Evolutionary conservation across 371 early-diverging fungal genomes (phyloP).

Genomic region (Mucor racemosus): DNA sequence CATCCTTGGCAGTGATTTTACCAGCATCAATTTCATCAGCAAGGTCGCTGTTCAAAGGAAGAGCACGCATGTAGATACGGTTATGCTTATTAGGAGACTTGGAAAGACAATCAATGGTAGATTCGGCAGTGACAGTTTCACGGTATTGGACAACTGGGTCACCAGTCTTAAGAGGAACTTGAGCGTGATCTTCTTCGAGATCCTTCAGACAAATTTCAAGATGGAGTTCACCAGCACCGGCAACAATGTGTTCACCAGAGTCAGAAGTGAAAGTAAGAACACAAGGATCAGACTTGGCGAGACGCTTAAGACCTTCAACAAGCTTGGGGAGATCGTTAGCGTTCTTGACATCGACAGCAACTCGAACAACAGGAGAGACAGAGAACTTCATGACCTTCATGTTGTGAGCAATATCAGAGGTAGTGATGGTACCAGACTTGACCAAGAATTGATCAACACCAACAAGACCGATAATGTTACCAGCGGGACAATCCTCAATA

Average conservation of each 20-base stretch:
- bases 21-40: slow-evolving; percentile 87
- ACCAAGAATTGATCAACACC: slow-evolving; percentile 99
- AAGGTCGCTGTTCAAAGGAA: slow-evolving; percentile 90
- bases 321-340: slow-evolving; percentile 96
- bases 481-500: slow-evolving; percentile 99
- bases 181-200: slow-evolving; percentile 99
- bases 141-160: slow-evolving; percentile 98
- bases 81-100: slow-evolving; percentile 99
- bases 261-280: slow-evolving; percentile 94
- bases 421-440: slow-evolving; percentile 99
- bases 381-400: slow-evolving; percentile 99
- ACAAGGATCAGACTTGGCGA: slow-evolving; percentile 99
- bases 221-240: slow-evolving; percentile 99
- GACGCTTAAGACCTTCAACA: slow-evolving; percentile 98
- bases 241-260: slow-evolving; percentile 99
- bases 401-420: slow-evolving; percentile 95
- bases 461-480: slow-evolving; percentile 99
- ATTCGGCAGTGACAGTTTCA: slow-evolving; percentile 91
- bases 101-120: slow-evolving; percentile 83
- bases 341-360: slow-evolving; percentile 98
- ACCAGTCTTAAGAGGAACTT: slow-evolving; percentile 93
- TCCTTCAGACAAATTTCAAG: slow-evolving; percentile 99
- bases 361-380: slow-evolving; percentile 99
- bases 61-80: slow-evolving; percentile 99
- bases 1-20: slow-evolving; percentile 91